Base-by-base conservation (phyloP, 495 filamentous ascomycete genomes). In the Daldinia vernicosa region DNA sequence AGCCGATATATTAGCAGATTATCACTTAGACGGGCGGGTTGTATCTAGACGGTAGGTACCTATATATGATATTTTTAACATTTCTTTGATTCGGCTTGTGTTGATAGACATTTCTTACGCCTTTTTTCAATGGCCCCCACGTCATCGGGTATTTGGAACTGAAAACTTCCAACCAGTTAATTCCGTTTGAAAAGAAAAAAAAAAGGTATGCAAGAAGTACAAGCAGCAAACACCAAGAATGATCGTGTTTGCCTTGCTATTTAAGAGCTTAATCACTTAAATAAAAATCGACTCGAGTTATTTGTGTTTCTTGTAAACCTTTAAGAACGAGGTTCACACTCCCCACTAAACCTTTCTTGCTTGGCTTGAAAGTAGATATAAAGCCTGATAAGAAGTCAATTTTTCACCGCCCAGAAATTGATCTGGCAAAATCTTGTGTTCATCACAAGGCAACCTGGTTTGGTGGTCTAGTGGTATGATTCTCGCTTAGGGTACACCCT, bases 401-500 rank as follows among this genome's bases (percentile, higher is more conserved):
- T 3, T 53, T 4, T 28, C 50, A 53, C 50, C 50, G 26, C 50
- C 50, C 15, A 30, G 50, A 53, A 17, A 14, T 3, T 17, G 19
- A 24, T 47, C 43, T 24, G 43, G 43, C 43, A 47, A 47, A 47
- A 24, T 47, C 43, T 24, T 47, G 43, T 45, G 8, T 24, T 22
- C 19, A 4, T 4, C 39, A 35, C 26, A 53, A 4, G 9, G 9
- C 1, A 28, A 8, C n/a, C 3, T 53, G 53, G 53, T 56, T 56
- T 67, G 30, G 52, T 71, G 63, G 69, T 71, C 59, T 67, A 71
- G 69, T 60, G 69, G 69, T 71, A 71, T 66, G 63, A 71, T 71
- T 56, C 69, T 71, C 69, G 69, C 69, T 66, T 71, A 67, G 69
- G 69, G n/a, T n/a, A n/a, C n/a, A n/a, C n/a, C n/a, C n/a, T n/a